Evolutionary conservation across 192 early-diverging fungal species (phyloP), one percentile per base, ranked within the genome.

Genomic region (Linnemannia zychae): DNA sequence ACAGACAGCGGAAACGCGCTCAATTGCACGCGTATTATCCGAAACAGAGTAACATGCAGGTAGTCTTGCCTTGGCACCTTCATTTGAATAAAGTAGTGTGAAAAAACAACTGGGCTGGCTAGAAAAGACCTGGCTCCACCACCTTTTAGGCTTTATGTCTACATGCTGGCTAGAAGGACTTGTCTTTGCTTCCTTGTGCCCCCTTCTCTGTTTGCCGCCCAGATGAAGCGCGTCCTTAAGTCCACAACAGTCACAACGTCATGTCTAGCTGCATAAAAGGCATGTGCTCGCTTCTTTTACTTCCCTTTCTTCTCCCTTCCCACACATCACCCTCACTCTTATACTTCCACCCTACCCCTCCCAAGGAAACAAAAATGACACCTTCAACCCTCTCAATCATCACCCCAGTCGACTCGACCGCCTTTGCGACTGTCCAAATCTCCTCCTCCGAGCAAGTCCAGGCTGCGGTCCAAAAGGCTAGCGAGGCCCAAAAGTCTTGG

Each of bases 401-500:
- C 73, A 86, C 87, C 2, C 87, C 87, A 17, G 80, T 88, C 17
- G 87, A 88, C 74, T 80, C 77, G 46, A 79, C 75, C 17, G 69
- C 65, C 33, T 88, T 67, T 24, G 78, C 76, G 15, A 88, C 80
- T 22, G 76, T 80, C 47, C 63, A 75, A 36, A 74, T 88, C 49
- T 84, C 87, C 0, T 79, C 76, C 31, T 65, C 79, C 3, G 73
- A 81, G 44, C 71, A 90, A 38, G 74, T 91, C 3, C 86, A 90
- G 24, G 70, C 86, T 0, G 78, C 82, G 2, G 90, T 94, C 48
- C 72, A 87, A 48, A 63, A 49, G 13, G 90, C 93, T 0, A 44
- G 48, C 24, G 57, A 73, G 4, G 94, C 92, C 13, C 90, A 90
- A 71, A 76, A 71, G 69, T 31, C 63, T 4, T 96, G 95, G 95